Base-by-base conservation (phyloP, 352 stramenopile genomes). In the Globisporangium nunn region DNA sequence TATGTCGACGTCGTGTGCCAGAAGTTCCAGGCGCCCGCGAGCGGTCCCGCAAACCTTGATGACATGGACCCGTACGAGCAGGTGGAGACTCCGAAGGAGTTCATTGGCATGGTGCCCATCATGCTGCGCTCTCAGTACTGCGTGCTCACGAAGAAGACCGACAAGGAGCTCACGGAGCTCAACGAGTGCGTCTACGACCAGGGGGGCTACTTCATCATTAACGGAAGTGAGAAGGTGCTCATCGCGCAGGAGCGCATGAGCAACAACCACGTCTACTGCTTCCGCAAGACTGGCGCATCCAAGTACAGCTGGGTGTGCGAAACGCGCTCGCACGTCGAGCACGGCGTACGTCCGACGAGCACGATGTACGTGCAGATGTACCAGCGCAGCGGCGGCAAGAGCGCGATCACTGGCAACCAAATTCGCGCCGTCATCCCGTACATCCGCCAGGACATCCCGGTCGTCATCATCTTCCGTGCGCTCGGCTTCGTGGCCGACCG, bases 191-290 rank as follows among this genome's bases (percentile, higher is more conserved):
- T 99, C 54, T 99, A 99, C 73, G 98, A 99, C 78, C 97, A 99
- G 75, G 98, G 98, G 39, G 98, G 98, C 23, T 99, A 99, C 77
- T 99, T 99, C 77, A 95, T 99, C 48, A 98, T 98, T 66, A 98
- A 98, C 71, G 95, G 95, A 50, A 96, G 85, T 45, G 95, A 98
- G 63, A 98, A 98, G 72, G 97, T 99, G 56, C 91, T 99, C 47
- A 98, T 99, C 66, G 97, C 97, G 0, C 97, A 99, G 68, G 98
- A 99, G 68, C 88, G 97, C 40, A 98, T 99, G 85, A 98, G 88
- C 53, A 99, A 99, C 75, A 99, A 99, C 88, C 96, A 99, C 76
- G 97, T 99, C 15, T 99, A 99, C 78, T 98, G 96, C 40, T 99
- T 99, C 75, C 81, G 96, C 59, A 99, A 99, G 87, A 98, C 97